Base-by-base conservation (phyloP, 2,329 filamentous ascomycete species). In the Eurotiales sp. region DNA sequence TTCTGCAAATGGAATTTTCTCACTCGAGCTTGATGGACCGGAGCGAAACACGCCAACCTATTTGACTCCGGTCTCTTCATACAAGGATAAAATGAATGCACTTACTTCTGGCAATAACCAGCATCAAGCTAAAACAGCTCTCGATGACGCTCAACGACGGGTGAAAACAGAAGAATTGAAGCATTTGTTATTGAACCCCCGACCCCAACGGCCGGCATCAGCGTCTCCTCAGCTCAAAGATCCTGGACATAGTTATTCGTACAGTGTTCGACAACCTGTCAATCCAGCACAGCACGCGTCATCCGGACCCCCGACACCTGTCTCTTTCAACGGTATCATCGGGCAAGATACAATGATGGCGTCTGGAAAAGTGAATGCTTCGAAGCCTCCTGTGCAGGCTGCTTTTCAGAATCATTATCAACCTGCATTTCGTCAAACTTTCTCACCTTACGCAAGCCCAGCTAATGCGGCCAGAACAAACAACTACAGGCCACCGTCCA, bases 21-120 rank as follows among this genome's bases (percentile, higher is more conserved):
- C 82, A 7, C 78, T 84, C 55, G 89, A 95, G 63, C 73, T 90
- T 41, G 83, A 88, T 56, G 79, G 79, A 21, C 78, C 76, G 15
- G 66, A 74, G n/a, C 69, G 68, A 36, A 75, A 77, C 17, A 76
- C 72, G 41, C 72, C 76, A 25, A 79, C 84, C 58, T 86, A 79
- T 3, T 84, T 84, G 23, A 79, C 85, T 2, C 88, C 88, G 64
- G 84, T 86, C 4, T 86, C 84, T 12, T 69, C 73, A 8, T 76
- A 73, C 55, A 70, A 69, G 52, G 71, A 76, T 53, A 67, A 72
- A 46, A 74, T 76, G 64, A 69, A 71, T 45, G 72, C 72, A 15
- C 56, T 74, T 47, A 70, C 69, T 25, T 66, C 71, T 27, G 58
- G 64, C 14, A 68, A 64, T 51, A 64, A 62, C 19, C 64, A 65